phyloP scores from a whole-genome alignment of 2,329 filamentous ascomycete genomes.

The Aspergillus pseudoglaucus region DNA sequence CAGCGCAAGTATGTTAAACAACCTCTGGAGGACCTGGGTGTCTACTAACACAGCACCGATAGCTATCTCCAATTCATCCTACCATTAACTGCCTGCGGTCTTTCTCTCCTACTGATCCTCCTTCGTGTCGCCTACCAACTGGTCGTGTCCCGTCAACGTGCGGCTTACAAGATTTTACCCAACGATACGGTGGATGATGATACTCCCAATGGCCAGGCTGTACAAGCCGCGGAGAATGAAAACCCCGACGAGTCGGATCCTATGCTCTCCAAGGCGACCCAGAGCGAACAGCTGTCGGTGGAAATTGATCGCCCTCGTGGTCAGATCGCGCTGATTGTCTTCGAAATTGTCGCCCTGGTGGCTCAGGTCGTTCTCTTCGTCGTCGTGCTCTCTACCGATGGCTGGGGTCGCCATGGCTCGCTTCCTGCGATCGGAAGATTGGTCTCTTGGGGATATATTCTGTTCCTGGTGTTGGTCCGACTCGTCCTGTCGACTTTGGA shows the following conservation, averaged over 20 bases:
- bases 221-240: background rate
- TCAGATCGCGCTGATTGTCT: slow-evolving; percentile 60
- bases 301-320: slow-evolving; percentile 70
- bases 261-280: slow-evolving; percentile 50
- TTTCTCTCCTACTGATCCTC: slow-evolving; percentile 64
- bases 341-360: slow-evolving; percentile 70
- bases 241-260: slow-evolving; percentile 49
- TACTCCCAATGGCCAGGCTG: slow-evolving; percentile 50
- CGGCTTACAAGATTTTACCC: slow-evolving; percentile 50
- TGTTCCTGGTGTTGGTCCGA: slow-evolving; percentile 65
- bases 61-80: slow-evolving; percentile 77
- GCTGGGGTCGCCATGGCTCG: slow-evolving; percentile 53
- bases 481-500: slow-evolving; percentile 56
- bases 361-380: slow-evolving; percentile 66
- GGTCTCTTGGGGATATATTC: slow-evolving; percentile 72
- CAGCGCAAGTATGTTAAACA: slow-evolving; percentile 44
- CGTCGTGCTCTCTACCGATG: slow-evolving; percentile 54
- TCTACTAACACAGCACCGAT: slow-evolving; percentile 13
- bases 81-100: slow-evolving; percentile 62
- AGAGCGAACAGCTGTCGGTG: slow-evolving; percentile 42
- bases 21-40: slow-evolving; percentile 1
- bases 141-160: slow-evolving; percentile 46
- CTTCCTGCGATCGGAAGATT: slow-evolving; percentile 61
- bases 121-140: slow-evolving; percentile 52
- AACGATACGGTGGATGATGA: slow-evolving; percentile 33